Percentiles rank a stretch among this genome's conserved stretches.
phyloP scores from a whole-genome alignment of 108 stramenopile genomes.

The Nitzschia putrida region DNA sequence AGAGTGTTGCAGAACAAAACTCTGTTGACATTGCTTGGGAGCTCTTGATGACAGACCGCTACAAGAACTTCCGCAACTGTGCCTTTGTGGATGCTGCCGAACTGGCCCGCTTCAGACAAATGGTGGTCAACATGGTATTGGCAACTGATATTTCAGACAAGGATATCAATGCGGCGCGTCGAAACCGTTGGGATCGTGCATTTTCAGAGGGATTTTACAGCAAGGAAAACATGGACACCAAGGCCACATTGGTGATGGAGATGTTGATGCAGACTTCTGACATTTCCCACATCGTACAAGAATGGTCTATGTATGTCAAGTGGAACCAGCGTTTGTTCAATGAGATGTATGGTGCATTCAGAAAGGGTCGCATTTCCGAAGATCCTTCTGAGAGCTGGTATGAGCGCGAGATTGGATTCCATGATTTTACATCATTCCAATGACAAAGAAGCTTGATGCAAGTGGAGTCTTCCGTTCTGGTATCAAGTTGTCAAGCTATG shows the following conservation, averaged over 20 bases:
- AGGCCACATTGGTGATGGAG: conserved; percentile 49
- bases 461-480: conserved; percentile 52
- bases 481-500: conserved; percentile 50
- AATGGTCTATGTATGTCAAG: conserved; percentile 54
- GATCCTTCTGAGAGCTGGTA: conserved; percentile 63
- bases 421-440: conserved; percentile 59
- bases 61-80: conserved; percentile 18
- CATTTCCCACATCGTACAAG: conserved; percentile 59
- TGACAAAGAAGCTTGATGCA: conserved; percentile 54
- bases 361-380: conserved; percentile 14
- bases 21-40: conserved; percentile 48
- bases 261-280: conserved; percentile 58
- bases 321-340: conserved; percentile 62
- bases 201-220: conserved; percentile 13
- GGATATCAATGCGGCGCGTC: conserved; percentile 23
- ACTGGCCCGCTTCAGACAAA: conserved; percentile 37
- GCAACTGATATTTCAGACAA: conserved; percentile 55
- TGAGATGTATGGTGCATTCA: conserved; percentile 55
- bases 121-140: conserved; percentile 45
- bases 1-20: conserved; percentile 51
- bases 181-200: conserved; percentile 50
- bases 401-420: conserved; percentile 60
- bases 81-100: conserved; percentile 36
- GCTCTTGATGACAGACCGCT: conserved; percentile 42
- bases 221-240: conserved; percentile 19